Base-by-base conservation (phyloP, 2,329 filamentous ascomycete species). In the Apiospora kogelbergensis region DNA sequence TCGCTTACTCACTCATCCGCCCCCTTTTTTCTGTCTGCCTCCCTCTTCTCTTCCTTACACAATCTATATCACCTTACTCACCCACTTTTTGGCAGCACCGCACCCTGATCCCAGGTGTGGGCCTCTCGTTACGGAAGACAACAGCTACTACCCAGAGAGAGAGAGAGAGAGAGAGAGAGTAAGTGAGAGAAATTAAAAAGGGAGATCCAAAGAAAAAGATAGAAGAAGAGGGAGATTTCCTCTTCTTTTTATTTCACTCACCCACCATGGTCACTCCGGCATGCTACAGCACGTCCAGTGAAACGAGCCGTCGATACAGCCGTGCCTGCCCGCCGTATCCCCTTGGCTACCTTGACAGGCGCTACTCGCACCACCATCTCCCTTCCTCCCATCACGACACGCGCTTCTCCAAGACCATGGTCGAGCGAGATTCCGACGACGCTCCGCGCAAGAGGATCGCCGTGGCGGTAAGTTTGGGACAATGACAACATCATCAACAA, bases 381-480 rank as follows among this genome's bases (percentile, higher is more conserved):
- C 72, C 78, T n/a, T 77, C 78, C 9, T 77, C 78, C 9, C 78
- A 80, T 72, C 79, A 80, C 73, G 80, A 82, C 68, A 71, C 73
- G 48, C 74, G 80, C 69, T 70, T 77, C n/a, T 71, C 77, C 57
- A 60, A 60, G 53, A 81, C 76, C 57, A 83, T 84, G 81, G 73
- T 79, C 20, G 83, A 84, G 63, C 74, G 79, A 48, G 81, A 81
- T 40, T 53, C 74, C 26, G 83, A 84, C 7, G 82, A 86, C 13
- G 76, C 80, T 10, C 84, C 86, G 70, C 81, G 87, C 65, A 89
- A 89, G 80, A 82, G 87, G 45, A 89, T 89, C 73, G 84, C 87
- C 33, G 86, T 89, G 70, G 87, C 87, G 69, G 87, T 89, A 81
- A 81, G 87, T 40, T 42, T 15, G 53, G 24, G 44, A 40, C 41